Conservation (phyloP, 2,329 filamentous ascomycete genomes). For the Nothophoma quercina region DNA sequence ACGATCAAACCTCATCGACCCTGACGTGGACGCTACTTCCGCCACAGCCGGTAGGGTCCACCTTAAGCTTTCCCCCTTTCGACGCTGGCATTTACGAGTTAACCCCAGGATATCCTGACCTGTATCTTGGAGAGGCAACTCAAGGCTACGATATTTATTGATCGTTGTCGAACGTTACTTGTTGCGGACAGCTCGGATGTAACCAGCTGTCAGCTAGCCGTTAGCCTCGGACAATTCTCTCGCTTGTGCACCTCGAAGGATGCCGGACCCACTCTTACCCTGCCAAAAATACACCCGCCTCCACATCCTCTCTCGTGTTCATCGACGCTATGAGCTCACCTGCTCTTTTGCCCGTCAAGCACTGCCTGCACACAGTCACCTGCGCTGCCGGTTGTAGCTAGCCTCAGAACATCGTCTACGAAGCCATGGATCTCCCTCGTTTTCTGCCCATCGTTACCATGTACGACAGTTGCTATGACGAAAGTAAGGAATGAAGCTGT, state of each 20-base stretch:
- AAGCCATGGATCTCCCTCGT: slow-evolving; percentile 32
- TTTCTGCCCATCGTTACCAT: slow-evolving; percentile 29
- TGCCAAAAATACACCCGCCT: slow-evolving; percentile 45
- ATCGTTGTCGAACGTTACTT: slow-evolving; percentile 34
- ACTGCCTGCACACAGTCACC: slow-evolving; percentile 36
- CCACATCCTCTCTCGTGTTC: slow-evolving; percentile 39
- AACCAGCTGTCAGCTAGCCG: slow-evolving; percentile 26
- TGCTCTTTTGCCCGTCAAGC: slow-evolving; percentile 25
- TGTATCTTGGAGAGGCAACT: slow-evolving; percentile 13
- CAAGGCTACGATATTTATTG: slow-evolving; percentile 37
- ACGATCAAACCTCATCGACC: slow-evolving; percentile 2
- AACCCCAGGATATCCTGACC: slow-evolving; percentile 15
- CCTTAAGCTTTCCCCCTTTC: slow-evolving; percentile 5
- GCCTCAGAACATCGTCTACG: slow-evolving; percentile 24
- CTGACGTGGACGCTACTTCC: slow-evolving; percentile 16
- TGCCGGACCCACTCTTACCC: slow-evolving; percentile 29
- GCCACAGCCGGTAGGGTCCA: slow-evolving; percentile 20
- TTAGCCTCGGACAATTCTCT: slow-evolving; percentile 38
- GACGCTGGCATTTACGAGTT: slow-evolving; percentile 1
- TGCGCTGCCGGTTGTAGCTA: slow-evolving; percentile 33
- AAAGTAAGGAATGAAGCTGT: slow-evolving; percentile 25
- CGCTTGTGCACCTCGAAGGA: slow-evolving; percentile 29
- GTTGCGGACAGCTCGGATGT: slow-evolving; percentile 37
- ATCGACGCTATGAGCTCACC: slow-evolving; percentile 43
- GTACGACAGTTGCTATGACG: slow-evolving; percentile 28